phyloP scores from a whole-genome alignment of 768 basidiomycete genomes.

The Nidularia sp. region DNA sequence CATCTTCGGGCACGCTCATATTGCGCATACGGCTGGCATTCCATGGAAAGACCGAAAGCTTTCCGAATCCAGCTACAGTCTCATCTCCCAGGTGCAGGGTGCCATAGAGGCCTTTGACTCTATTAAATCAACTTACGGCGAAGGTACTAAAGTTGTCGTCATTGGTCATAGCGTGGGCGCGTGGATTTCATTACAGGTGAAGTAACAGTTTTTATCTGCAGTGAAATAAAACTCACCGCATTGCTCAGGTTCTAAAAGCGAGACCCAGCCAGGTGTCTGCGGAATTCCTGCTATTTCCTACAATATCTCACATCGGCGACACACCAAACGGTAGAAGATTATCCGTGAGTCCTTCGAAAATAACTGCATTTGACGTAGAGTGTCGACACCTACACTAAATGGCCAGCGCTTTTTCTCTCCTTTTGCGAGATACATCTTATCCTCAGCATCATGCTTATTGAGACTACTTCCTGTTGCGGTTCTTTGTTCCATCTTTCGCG shows the following conservation, averaged over 20 bases:
- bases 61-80: slow-evolving; percentile 7
- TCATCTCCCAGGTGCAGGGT: slow-evolving; percentile 50
- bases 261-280: slow-evolving; percentile 31
- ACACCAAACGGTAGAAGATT: slow-evolving; percentile 63
- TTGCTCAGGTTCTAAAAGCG: slow-evolving; percentile 45
- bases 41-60: slow-evolving; percentile 3
- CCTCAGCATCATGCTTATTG: slow-evolving; percentile 39
- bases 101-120: slow-evolving; percentile 52
- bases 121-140: slow-evolving; percentile 23
- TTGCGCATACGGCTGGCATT: slow-evolving; percentile 56
- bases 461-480: slow-evolving; percentile 32
- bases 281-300: slow-evolving; percentile 66
- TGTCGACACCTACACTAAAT: too few relatives aligned
- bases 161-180: slow-evolving; percentile 70
- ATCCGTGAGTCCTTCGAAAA: slow-evolving; percentile 37
- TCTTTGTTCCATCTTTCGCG: slow-evolving; percentile 39
- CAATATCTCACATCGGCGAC: slow-evolving; percentile 55
- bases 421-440: slow-evolving; percentile 33
- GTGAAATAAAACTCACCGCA: background rate
- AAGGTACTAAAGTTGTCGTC: slow-evolving; percentile 37
- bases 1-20: slow-evolving; percentile 58
- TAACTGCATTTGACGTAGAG: too few relatives aligned
- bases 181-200: slow-evolving; percentile 63
- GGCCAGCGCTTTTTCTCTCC: slow-evolving; percentile 46
- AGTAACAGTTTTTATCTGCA: slow-evolving; percentile 1